Base-by-base conservation (phyloP, 2,329 filamentous ascomycete genomes). In the Mycosphaerella arachidis region DNA sequence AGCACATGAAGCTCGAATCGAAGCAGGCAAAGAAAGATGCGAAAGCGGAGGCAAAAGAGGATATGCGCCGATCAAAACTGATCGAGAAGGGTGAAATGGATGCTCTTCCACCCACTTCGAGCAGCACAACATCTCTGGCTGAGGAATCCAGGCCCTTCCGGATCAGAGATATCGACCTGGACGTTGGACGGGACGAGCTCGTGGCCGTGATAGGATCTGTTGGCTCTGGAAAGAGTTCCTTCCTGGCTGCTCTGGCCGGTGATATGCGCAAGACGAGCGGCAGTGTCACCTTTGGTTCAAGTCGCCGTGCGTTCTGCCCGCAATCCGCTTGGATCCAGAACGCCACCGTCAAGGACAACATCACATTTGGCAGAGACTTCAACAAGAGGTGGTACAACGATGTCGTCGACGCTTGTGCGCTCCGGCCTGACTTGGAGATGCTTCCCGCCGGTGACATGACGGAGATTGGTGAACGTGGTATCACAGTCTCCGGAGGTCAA, bases 261-360 rank as follows among this genome's bases (percentile, higher is more conserved):
- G 93, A 97, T 65, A 97, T 97, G 93, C 86, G 92, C 48, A 89
- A 88, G 73, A 95, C 90, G 0, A 78, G 77, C 3, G 92, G 92
- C 10, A 82, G 88, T 40, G 83, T 95, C 6, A 82, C 85, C 0
- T 83, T 94, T 67, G 90, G 92, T 45, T 91, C 91, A 0, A 87
- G 86, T 3, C 82, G 92, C 63, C 50, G 50, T 18, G 91, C 93
- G 0, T 97, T 96, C 69, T 97, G 94, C 66, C 93, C 93, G 0
- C 93, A 99, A 72, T 96, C 96, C 71, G 91, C 94, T 0, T 99
- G 94, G 94, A 96, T 99, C 53, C 93, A 97, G 72, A 97, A 97
- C 70, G 83, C 91, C 0, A 90, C 88, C 0, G 84, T 97, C 3
- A 86, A 86, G 63, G 86, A 96, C 35, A 99, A 99, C 70, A 96